phyloP scores from a whole-genome alignment of 352 stramenopile species.

The Pythium folliculosum region DNA sequence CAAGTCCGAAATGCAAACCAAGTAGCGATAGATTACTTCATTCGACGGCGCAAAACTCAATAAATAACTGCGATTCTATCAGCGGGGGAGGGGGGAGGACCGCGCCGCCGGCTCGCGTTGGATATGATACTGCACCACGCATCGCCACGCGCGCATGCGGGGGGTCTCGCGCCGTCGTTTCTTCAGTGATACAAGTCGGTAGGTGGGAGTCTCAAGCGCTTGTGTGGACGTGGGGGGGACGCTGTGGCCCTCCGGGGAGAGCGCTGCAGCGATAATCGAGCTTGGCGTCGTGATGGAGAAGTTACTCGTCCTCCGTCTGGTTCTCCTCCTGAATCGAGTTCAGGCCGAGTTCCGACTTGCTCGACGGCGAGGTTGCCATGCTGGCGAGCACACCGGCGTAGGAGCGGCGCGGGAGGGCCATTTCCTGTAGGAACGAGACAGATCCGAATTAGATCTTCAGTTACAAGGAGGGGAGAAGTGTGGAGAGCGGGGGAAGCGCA shows the following conservation, averaged over 20 bases:
- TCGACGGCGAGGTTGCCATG: conserved; percentile 66
- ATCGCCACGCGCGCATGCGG: conserved; percentile 1
- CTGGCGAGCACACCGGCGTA: conserved; percentile 61
- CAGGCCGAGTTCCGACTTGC: conserved; percentile 49
- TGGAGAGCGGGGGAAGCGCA: conserved; percentile 24
- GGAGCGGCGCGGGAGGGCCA: conserved; percentile 56
- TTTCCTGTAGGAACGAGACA: conserved; percentile 37
- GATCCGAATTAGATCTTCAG: background rate
- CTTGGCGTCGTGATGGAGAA: background rate
- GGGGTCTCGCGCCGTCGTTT: conserved; percentile 17
- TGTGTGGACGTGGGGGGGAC: background rate
- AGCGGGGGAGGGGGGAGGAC: background rate
- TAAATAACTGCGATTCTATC: conserved; percentile 26
- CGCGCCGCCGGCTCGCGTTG: conserved; percentile 1
- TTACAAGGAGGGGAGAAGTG: conserved; percentile 4
- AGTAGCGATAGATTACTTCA: conserved; percentile 28
- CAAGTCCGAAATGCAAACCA: conserved; percentile 3
- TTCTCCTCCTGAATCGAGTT: conserved; percentile 76
- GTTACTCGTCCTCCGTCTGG: conserved; percentile 51
- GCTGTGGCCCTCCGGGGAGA: background rate
- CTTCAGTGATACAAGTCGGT: conserved; percentile 25
- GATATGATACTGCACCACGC: conserved; percentile 11
- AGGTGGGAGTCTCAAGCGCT: background rate
- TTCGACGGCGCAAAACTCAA: conserved; percentile 23
- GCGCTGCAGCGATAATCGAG: background rate